A percentile compares a stretch with the other conserved stretches of the same genome.
These are phyloP conservation scores for Ambrosia artemisiifolia DNA, from an alignment of 129 eudicot species.

Conservation along the genomic window DNA sequence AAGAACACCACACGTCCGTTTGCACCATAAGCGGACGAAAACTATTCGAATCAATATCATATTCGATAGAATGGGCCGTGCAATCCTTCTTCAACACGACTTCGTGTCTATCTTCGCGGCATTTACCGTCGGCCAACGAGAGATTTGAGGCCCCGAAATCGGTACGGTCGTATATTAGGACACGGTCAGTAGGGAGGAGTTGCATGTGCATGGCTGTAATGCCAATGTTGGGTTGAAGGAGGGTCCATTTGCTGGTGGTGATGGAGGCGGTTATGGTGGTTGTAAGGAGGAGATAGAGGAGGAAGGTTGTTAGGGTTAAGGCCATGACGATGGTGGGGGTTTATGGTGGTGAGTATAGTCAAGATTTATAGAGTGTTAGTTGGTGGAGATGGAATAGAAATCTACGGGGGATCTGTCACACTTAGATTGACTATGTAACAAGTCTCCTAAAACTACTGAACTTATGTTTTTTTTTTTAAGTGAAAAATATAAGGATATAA, in stretches of 20 bases:
- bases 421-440: conserved; percentile 12
- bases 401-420: conserved; percentile 28
- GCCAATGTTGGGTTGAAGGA: conserved; percentile 52
- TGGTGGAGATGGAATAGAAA: conserved; percentile 20
- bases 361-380: conserved; percentile 26
- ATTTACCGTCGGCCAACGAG: conserved; percentile 47
- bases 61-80: conserved; percentile 81
- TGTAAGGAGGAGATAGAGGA: conserved; percentile 9
- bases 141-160: conserved; percentile 79
- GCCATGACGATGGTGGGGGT: conserved; percentile 12
- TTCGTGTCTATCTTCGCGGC: conserved; percentile 48
- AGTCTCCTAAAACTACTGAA: conserved; percentile 12
- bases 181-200: conserved; percentile 70
- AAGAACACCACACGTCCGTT: conserved; percentile 87
- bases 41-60: conserved; percentile 42
- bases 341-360: not conserved
- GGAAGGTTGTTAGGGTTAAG: not conserved
- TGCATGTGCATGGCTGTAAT: conserved; percentile 98
- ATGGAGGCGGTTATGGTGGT: not conserved
- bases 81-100: conserved; percentile 44
- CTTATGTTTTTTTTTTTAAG: too few species aligned
- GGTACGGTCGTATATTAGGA: conserved; percentile 72
- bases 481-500: too few species aligned
- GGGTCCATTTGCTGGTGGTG: conserved; percentile 44
- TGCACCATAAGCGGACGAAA: conserved; percentile 61